A percentile compares a stretch with the other conserved stretches of the same genome.
These are phyloP conservation scores for Acacia crassicarpa DNA, from an alignment of 306 rosid genomes.

Conservation along the genomic window DNA sequence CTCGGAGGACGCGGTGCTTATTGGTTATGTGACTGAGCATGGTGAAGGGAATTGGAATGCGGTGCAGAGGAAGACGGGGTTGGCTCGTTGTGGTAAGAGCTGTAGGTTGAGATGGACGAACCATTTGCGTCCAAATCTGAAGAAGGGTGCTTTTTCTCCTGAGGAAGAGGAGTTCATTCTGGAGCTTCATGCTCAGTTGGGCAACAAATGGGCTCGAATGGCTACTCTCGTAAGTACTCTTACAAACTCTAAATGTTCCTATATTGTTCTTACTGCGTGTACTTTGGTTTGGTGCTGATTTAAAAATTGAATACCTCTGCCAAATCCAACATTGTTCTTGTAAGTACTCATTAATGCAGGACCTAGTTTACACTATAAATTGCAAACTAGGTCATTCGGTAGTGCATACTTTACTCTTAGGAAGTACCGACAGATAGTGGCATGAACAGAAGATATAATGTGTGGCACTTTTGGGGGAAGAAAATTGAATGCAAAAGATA, in stretches of 20 bases:
- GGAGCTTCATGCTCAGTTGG: neutral
- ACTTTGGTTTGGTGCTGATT: neutral
- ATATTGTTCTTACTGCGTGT: neutral
- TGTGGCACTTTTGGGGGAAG: too few species aligned
- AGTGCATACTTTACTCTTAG: neutral
- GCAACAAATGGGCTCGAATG: neutral
- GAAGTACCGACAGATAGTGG: neutral
- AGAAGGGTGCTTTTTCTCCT: conserved; percentile 44
- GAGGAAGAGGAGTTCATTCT: neutral
- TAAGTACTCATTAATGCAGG: too few species aligned
- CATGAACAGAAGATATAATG: neutral
- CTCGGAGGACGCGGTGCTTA: neutral
- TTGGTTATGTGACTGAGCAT: neutral
- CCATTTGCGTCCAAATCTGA: conserved; percentile 60
- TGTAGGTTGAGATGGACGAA: conserved; percentile 74
- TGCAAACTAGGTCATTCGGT: too few species aligned
- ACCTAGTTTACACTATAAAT: too few species aligned
- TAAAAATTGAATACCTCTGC: neutral
- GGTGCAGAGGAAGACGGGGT: conserved; percentile 50
- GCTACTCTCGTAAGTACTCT: neutral
- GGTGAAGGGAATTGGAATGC: neutral
- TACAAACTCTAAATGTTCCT: neutral
- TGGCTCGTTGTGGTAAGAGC: conserved; percentile 70
- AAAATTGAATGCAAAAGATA: neutral
- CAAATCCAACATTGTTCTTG: neutral